Conservation (phyloP, 2,329 filamentous ascomycete genomes). For the Aspergillus pseudotamarii region DNA sequence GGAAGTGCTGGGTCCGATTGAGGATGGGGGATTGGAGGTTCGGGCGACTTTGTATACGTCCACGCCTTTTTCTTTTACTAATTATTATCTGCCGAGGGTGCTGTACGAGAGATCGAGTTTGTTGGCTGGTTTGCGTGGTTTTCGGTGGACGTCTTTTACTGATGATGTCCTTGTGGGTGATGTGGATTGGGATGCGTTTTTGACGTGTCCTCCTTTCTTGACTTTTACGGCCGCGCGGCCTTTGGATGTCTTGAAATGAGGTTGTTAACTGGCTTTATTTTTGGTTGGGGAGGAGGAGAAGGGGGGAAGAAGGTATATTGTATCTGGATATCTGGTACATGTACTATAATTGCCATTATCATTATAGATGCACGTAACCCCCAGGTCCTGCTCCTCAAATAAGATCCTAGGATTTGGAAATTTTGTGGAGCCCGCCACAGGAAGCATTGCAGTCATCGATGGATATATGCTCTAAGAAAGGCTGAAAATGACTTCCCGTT, state of each 20-base stretch:
- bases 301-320: no score
- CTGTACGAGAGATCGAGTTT: not conserved
- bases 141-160: not conserved
- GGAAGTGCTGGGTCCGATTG: not conserved
- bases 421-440: not conserved
- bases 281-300: no score
- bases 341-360: not conserved
- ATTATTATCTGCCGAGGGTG: not conserved
- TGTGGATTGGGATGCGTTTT: not conserved
- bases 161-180: not conserved
- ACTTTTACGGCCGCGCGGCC: not conserved
- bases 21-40: not conserved
- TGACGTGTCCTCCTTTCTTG: not conserved
- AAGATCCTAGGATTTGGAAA: not conserved
- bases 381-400: not conserved
- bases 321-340: not conserved
- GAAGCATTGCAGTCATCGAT: not conserved
- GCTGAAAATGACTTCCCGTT: not conserved
- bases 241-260: not conserved
- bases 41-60: not conserved
- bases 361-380: no score
- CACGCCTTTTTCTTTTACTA: not conserved
- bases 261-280: not conserved
- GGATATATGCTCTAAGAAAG: not conserved
- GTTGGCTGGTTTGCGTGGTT: not conserved